phyloP scores from a whole-genome alignment of 2,329 filamentous ascomycete species.

The Lithohypha guttulata region DNA sequence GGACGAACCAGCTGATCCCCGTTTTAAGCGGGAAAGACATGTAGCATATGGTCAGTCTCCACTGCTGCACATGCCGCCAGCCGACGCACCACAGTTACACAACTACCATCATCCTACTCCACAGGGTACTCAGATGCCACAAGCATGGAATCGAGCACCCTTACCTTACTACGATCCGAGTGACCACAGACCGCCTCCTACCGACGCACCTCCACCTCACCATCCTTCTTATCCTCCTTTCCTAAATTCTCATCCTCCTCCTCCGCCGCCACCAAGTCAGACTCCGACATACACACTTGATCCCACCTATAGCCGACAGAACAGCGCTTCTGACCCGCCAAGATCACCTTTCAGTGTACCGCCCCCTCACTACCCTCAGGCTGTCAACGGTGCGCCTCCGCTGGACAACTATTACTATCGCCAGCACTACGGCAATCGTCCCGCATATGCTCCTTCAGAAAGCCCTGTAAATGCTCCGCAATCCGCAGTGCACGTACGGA shows the following conservation, averaged over 20 bases:
- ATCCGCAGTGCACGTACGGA: conserved; percentile 16
- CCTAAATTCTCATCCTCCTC: conserved; percentile 11
- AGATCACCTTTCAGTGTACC: conserved; percentile 19
- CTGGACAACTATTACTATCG: conserved; percentile 15
- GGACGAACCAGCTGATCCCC: conserved; percentile 19
- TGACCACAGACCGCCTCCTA: conserved; percentile 19
- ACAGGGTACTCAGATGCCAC: conserved; percentile 17
- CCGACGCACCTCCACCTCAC: conserved; percentile 16
- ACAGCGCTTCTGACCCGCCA: conserved; percentile 18
- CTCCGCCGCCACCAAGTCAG: conserved; percentile 15
- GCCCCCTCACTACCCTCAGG: conserved; percentile 17
- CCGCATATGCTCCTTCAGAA: conserved; percentile 18
- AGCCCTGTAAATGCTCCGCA: conserved; percentile 19
- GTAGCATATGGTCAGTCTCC: conserved; percentile 18
- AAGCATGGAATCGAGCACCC: conserved; percentile 18
- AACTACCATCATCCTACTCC: conserved; percentile 15
- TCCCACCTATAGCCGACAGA: conserved; percentile 19
- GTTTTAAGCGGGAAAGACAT: conserved; percentile 17
- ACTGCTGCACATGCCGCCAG: conserved; percentile 19
- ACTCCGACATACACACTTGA: conserved; percentile 16
- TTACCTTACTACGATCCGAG: conserved; percentile 19
- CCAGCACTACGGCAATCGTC: conserved; percentile 18
- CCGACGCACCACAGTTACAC: conserved; percentile 22
- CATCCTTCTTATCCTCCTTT: conserved; percentile 13
- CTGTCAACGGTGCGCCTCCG: conserved; percentile 14